These are phyloP conservation scores for Globisporangium echinulatum DNA, from an alignment of 352 stramenopile genomes.

Conservation along the genomic window DNA sequence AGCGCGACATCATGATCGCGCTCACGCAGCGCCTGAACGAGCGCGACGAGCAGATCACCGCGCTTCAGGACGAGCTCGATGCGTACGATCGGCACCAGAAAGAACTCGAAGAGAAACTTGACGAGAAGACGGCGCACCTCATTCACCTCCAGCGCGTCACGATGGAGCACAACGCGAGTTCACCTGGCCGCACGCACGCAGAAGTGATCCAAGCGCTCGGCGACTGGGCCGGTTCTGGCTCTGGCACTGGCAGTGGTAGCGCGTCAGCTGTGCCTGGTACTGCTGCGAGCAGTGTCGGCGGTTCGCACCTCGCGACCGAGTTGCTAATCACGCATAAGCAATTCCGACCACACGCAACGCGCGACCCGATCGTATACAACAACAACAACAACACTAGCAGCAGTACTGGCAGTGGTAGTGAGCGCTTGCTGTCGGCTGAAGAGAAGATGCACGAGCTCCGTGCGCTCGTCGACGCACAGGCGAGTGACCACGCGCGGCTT, in stretches of 20 bases:
- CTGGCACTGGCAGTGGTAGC: background rate
- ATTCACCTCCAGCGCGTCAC: slow-evolving; percentile 91
- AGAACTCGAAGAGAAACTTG: slow-evolving; percentile 90
- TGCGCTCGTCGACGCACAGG: slow-evolving; percentile 50
- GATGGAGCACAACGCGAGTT: slow-evolving; percentile 84
- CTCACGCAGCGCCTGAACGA: slow-evolving; percentile 93
- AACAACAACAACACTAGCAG: slow-evolving; percentile 20
- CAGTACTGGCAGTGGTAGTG: background rate
- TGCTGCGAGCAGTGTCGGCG: background rate
- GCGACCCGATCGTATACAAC: slow-evolving; percentile 5
- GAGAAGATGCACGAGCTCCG: slow-evolving; percentile 86
- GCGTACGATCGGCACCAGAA: slow-evolving; percentile 91
- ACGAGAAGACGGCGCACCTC: slow-evolving; percentile 91
- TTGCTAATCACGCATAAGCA: slow-evolving; percentile 65
- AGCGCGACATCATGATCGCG: slow-evolving; percentile 96
- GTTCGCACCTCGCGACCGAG: slow-evolving; percentile 19
- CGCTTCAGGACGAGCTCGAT: slow-evolving; percentile 93
- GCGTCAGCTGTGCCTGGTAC: background rate
- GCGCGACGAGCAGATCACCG: slow-evolving; percentile 93
- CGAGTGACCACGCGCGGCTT: slow-evolving; percentile 44
- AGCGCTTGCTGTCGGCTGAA: slow-evolving; percentile 56
- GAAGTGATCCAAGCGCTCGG: slow-evolving; percentile 65
- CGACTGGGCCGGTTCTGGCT: slow-evolving; percentile 26
- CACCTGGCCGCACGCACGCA: slow-evolving; percentile 42
- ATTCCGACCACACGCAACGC: slow-evolving; percentile 38